Evolutionary conservation across 2,329 filamentous ascomycete species (phyloP).

Genomic region (Aspergillus fischeri): DNA sequence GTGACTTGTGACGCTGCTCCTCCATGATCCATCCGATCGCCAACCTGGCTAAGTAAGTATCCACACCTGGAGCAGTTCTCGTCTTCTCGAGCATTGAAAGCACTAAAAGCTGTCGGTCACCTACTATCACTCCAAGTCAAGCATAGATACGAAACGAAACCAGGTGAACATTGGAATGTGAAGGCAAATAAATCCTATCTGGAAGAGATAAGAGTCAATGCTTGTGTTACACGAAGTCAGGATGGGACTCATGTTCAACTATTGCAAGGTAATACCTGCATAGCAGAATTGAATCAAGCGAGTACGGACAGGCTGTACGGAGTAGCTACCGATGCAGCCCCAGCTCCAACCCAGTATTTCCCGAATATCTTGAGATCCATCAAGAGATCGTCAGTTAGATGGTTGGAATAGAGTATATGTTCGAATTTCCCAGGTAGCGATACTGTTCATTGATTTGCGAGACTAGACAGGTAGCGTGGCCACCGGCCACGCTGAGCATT

Average conservation of each 20-base stretch:
- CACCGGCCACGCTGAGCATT: background rate
- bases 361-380: background rate
- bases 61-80: background rate
- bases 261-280: too few species aligned
- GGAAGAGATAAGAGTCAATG: background rate
- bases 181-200: background rate
- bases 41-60: background rate
- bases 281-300: background rate
- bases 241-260: background rate
- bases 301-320: background rate
- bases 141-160: background rate
- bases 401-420: background rate
- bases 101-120: background rate
- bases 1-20: background rate
- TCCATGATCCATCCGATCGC: background rate
- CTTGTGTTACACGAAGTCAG: background rate
- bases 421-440: too few species aligned
- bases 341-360: background rate
- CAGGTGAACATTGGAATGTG: background rate
- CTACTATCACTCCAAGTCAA: background rate
- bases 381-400: background rate
- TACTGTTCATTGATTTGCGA: background rate
- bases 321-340: background rate
- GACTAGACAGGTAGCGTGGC: background rate
- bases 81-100: background rate